Evolutionary conservation across 2,329 filamentous ascomycete species (phyloP).

Genomic region (Bipolaris sorokiniana): DNA sequence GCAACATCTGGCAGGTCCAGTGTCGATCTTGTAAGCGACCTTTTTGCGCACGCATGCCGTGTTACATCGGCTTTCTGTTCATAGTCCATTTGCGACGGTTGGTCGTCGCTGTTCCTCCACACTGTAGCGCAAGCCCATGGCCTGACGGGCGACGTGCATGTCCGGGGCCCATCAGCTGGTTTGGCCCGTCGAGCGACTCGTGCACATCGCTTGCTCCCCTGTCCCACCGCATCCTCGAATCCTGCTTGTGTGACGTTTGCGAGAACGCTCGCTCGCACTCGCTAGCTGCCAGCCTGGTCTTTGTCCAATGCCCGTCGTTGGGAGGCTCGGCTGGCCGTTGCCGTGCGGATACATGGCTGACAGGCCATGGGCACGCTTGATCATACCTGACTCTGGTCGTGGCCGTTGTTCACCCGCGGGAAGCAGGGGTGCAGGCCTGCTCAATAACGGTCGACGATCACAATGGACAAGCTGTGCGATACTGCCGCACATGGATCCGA

Average conservation of each 20-base stretch:
- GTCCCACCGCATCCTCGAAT: slow-evolving; percentile 24
- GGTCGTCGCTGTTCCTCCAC: slow-evolving; percentile 9
- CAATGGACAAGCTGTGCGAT: slow-evolving; percentile 37
- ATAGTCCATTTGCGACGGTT: slow-evolving; percentile 19
- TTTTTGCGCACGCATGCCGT: slow-evolving; percentile 19
- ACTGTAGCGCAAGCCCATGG: slow-evolving; percentile 26
- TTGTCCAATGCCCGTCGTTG: slow-evolving; percentile 1
- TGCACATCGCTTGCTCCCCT: slow-evolving; percentile 10
- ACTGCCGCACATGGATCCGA: slow-evolving; percentile 41
- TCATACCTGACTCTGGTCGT: slow-evolving; percentile 16
- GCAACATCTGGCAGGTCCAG: slow-evolving; percentile 30
- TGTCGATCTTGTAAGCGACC: slow-evolving; percentile 26
- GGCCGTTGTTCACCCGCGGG: slow-evolving; percentile 32
- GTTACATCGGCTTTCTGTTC: slow-evolving; percentile 29
- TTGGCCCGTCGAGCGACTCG: slow-evolving; percentile 18
- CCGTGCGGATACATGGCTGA: slow-evolving; percentile 10
- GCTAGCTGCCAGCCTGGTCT: not conserved
- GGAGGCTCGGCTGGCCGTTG: slow-evolving; percentile 9
- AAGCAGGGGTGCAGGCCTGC: slow-evolving; percentile 40
- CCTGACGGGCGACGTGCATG: slow-evolving; percentile 41
- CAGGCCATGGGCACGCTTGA: slow-evolving; percentile 1
- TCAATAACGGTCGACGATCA: slow-evolving; percentile 42
- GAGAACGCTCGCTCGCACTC: slow-evolving; percentile 21
- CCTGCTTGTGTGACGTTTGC: slow-evolving; percentile 6
- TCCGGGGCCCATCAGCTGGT: slow-evolving; percentile 37